Conservation (phyloP, 805 yeast genomes). For the Hanseniaspora nectarophila region DNA sequence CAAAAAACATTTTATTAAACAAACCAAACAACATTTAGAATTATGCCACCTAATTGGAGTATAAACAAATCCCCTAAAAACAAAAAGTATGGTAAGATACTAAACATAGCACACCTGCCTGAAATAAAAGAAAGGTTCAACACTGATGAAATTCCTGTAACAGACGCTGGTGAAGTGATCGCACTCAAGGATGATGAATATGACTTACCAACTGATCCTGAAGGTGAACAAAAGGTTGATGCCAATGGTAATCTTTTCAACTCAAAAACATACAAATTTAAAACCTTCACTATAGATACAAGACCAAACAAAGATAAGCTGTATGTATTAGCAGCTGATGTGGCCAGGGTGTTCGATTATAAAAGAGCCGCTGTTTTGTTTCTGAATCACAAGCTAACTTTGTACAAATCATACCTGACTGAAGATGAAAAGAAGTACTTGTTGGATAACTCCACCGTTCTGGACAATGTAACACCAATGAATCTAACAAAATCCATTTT, state of each 20-base stretch:
- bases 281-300: conserved; percentile 43
- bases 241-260: conserved; percentile 53
- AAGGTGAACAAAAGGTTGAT: conserved; percentile 66
- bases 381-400: conserved; percentile 70
- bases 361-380: conserved; percentile 72
- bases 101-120: conserved; percentile 3
- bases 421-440: conserved; percentile 74
- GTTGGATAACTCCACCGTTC: conserved; percentile 31
- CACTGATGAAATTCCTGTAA: conserved; percentile 31
- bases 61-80: not conserved
- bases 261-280: conserved; percentile 61
- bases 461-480: conserved; percentile 2
- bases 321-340: conserved; percentile 90
- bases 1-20: not conserved
- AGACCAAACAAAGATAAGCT: conserved; percentile 46
- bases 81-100: conserved; percentile 2
- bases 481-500: conserved; percentile 49
- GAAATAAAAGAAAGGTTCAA: conserved; percentile 7
- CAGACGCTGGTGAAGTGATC: conserved; percentile 57
- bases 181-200: conserved; percentile 65
- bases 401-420: conserved; percentile 60
- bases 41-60: not conserved
- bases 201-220: conserved; percentile 59
- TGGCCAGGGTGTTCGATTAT: conserved; percentile 89
- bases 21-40: not conserved